Evolutionary conservation across 768 basidiomycete genomes (phyloP), one percentile per base, ranked within the genome.

Genomic region (Hypsizygus marmoreus): DNA sequence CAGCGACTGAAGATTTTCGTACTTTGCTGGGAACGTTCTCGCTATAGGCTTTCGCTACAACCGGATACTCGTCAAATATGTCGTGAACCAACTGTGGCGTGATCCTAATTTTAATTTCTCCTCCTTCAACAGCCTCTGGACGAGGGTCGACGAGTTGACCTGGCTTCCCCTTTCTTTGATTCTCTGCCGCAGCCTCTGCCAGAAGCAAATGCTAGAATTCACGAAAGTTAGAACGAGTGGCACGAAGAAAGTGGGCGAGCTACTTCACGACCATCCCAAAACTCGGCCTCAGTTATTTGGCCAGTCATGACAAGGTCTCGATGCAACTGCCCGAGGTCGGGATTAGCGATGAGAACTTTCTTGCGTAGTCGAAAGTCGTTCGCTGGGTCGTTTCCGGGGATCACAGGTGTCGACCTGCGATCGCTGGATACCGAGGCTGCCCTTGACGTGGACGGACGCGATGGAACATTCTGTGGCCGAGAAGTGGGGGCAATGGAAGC

Each of bases 211-310:
- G 83, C 90, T 92, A 57, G 57, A 25, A 19, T 33, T 33, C 28
- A 53, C 25, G 42, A 39, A 26, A 60, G 55, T 44, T 39, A 53
- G 43, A 46, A 50, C 49, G 58, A 40, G 34, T 34, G 28, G 41
- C 9, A 44, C 11, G 34, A 37, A 44, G 49, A 37, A 43, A 45
- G 44, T 49, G 52, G 34, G 36, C 16, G 35, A 57, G 61, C 42
- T 61, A 97, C 92, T 79, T 97, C 89, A 60, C 97, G 77, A 24
- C 93, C 92, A 50, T 94, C 93, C 97, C 97, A 98, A 64, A 98
- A 99, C 55, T 99, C 97, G 0, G 82, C 79, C 65, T 98, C 95
- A 1, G 86, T 87, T 23, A 99, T 88, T 52, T 90, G 86, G 8
- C 86, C 83, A 22, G 74, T 74, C 66, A 91, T 81, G 35, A 98